Evolutionary conservation across 1,284 basidiomycete genomes (phyloP).

Genomic region (Coriolopsis trogii): DNA sequence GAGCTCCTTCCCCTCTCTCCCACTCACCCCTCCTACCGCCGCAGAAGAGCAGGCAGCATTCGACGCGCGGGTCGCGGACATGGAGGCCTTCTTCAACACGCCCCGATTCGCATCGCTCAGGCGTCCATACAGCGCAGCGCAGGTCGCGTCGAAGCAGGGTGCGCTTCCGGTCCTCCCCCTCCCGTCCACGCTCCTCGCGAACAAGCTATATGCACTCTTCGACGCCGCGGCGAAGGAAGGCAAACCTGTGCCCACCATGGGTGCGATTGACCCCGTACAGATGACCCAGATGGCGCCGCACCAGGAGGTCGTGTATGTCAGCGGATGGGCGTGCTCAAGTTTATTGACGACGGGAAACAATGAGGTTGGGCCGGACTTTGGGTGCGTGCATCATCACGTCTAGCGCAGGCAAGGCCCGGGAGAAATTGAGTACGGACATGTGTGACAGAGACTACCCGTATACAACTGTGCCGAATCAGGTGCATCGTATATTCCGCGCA

Average conservation of each 20-base stretch:
- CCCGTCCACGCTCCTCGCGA: constrained; percentile 76
- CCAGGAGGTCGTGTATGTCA: constrained; percentile 95
- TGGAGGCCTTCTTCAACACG: constrained; percentile 74
- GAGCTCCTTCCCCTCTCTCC: constrained; percentile 41
- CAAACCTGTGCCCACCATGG: constrained; percentile 83
- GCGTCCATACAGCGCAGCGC: constrained; percentile 78
- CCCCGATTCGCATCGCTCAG: constrained; percentile 77
- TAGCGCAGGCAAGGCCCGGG: no score
- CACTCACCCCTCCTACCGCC: constrained; percentile 64
- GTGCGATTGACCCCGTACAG: constrained; percentile 90
- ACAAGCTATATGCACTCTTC: constrained; percentile 80
- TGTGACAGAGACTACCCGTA: constrained; percentile 83
- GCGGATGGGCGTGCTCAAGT: constrained; percentile 91
- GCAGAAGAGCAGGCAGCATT: constrained; percentile 72
- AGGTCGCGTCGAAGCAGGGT: constrained; percentile 88
- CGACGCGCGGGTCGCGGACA: constrained; percentile 60
- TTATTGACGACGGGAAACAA: constrained; percentile 89
- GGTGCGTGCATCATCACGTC: constrained; percentile 49
- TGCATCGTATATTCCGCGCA: constrained; percentile 84
- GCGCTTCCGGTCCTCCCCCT: constrained; percentile 80
- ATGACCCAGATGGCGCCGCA: constrained; percentile 97
- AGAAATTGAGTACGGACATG: no score
- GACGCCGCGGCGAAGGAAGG: constrained; percentile 64
- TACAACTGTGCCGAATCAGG: constrained; percentile 93
- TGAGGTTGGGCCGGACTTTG: constrained; percentile 97